Base-by-base conservation (phyloP, 352 stramenopile species). In the Phytopythium mirpurense region DNA sequence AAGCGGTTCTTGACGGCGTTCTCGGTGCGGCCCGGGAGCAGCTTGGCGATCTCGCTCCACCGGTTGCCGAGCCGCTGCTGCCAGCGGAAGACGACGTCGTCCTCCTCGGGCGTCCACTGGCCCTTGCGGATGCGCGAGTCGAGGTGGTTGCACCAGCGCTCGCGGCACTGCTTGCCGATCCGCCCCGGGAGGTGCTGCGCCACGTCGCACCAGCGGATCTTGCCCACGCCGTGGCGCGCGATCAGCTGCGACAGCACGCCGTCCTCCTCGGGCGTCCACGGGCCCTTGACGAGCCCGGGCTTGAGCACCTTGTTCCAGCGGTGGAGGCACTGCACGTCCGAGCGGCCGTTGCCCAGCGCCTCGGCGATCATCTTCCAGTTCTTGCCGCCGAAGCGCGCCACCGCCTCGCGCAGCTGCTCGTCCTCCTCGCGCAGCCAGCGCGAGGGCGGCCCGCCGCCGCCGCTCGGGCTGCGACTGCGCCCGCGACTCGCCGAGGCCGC, bases 11-110 rank as follows among this genome's bases (percentile, higher is more conserved):
- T 93, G 63, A 93, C 89, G 23, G 82, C 82, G 57, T 93, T 93
- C 62, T 93, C 82, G 11, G 21, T 36, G 50, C 96, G 66, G 1
- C 96, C 96, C 7, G 95, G 94, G 18, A 99, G 76, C n/a, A 96
- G 73, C 68, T 98, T 98, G 56, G 96, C 91, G 62, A 99, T 99
- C 67, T 98, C 92, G 16, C 91, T 90, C 97, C 97, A 99, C 51
- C 93, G 85, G 68, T 99, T 99, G 48, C 97, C 97, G 7, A 95
- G 54, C 10, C 60, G 57, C 37, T 74, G 62, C 61, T 93, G 83
- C 0, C 78, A 76, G 11, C 68, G 59, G 35, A 93, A 73, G 54
- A 95, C 93, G 37, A 90, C 60, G 51, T 88, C 65, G 56, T 96
- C 96, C 67, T 98, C 95, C 34, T 97, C 86, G 18, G 72, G 56